Conservation (phyloP, 441 rosid species). For the Brassica hybrid region DNA sequence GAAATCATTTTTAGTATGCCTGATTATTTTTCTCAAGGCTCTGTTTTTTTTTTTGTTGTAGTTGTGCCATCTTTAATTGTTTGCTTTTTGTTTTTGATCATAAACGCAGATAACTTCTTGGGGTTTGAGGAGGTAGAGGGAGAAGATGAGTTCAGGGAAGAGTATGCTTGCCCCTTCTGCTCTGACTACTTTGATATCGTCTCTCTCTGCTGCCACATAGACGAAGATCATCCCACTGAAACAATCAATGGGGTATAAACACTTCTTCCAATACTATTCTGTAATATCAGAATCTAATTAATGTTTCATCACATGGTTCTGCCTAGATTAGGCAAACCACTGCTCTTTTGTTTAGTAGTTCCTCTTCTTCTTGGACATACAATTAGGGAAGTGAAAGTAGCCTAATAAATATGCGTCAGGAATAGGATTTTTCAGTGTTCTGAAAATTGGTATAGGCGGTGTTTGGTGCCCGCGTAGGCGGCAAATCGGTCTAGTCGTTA, state of each 20-base stretch:
- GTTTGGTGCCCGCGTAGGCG: no score
- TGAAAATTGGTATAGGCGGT: not conserved
- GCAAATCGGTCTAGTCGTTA: no score
- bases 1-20: not conserved
- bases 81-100: not conserved
- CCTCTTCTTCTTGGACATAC: not conserved
- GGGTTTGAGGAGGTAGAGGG: slow-evolving; percentile 88
- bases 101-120: slow-evolving; percentile 73
- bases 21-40: not conserved
- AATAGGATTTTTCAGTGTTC: no score
- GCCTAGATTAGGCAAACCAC: not conserved
- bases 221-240: slow-evolving; percentile 82
- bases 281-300: not conserved
- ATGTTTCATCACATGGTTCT: not conserved
- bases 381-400: not conserved
- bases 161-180: slow-evolving; percentile 94
- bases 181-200: slow-evolving; percentile 83
- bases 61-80: not conserved
- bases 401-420: not conserved
- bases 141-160: slow-evolving; percentile 89
- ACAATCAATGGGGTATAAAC: slow-evolving; percentile 77
- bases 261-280: not conserved
- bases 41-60: not conserved
- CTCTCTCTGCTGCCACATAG: slow-evolving; percentile 92
- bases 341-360: slow-evolving; percentile 8